Conservation (phyloP, 441 rosid genomes). For the Populus hybrid region DNA sequence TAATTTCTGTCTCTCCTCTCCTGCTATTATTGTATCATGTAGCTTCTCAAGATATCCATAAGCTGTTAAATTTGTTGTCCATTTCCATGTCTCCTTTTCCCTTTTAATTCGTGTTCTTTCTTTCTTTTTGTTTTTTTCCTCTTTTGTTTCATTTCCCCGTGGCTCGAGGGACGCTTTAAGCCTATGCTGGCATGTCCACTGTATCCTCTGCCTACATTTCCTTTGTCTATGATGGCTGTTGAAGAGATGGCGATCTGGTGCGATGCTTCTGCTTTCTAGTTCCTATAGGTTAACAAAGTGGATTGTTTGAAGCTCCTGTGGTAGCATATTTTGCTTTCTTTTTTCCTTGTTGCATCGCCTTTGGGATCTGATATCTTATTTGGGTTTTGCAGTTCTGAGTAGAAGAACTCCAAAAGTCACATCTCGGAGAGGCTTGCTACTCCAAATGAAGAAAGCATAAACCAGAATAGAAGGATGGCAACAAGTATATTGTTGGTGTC, state of each 20-base stretch:
- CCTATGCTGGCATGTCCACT: slow-evolving; percentile 30
- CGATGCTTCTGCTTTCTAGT: slow-evolving; percentile 19
- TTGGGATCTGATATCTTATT: slow-evolving; percentile 1
- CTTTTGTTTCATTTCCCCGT: slow-evolving; percentile 4
- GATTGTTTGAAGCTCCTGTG: slow-evolving; percentile 15
- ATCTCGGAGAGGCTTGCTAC: neutral
- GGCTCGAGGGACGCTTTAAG: slow-evolving; percentile 37
- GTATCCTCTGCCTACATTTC: slow-evolving; percentile 26
- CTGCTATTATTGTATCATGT: neutral
- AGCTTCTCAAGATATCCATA: slow-evolving; percentile 10
- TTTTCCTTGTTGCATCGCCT: neutral
- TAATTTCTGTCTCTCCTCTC: neutral
- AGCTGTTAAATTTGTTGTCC: slow-evolving; percentile 21
- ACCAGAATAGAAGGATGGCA: neutral
- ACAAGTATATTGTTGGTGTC: neutral
- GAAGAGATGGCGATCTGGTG: slow-evolving; percentile 36
- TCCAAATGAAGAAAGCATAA: neutral
- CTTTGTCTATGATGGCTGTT: slow-evolving; percentile 34
- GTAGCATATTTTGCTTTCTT: neutral
- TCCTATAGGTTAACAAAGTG: slow-evolving; percentile 3
- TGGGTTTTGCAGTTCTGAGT: slow-evolving; percentile 14
- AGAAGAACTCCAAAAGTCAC: neutral
- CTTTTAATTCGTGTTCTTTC: slow-evolving; percentile 26
- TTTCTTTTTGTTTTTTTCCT: slow-evolving; percentile 13
- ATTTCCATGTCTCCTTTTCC: slow-evolving; percentile 21